These are phyloP conservation scores for Penicillium rolfsii DNA, from an alignment of 2,329 filamentous ascomycete species.

Conservation along the genomic window DNA sequence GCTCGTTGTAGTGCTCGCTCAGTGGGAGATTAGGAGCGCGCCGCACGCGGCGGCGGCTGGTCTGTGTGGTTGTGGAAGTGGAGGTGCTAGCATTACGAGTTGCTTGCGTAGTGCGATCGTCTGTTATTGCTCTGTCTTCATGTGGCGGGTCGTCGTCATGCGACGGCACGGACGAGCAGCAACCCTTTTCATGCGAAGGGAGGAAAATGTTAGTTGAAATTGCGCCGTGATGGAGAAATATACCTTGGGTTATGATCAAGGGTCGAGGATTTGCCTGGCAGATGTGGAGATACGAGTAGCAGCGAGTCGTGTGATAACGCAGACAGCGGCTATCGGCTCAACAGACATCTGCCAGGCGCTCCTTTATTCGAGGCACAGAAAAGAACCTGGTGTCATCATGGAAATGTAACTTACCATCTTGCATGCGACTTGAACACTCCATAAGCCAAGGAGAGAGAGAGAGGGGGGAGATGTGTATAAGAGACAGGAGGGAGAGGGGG, in stretches of 20 bases:
- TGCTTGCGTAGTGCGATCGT: slow-evolving; percentile 31
- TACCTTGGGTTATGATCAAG: neutral
- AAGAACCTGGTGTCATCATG: too few relatives aligned
- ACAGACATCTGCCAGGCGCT: slow-evolving; percentile 12
- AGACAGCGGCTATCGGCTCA: slow-evolving; percentile 8
- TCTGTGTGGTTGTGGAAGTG: slow-evolving; percentile 15
- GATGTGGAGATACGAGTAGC: slow-evolving; percentile 1
- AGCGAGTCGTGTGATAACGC: slow-evolving; percentile 3
- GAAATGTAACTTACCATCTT: slow-evolving; percentile 41
- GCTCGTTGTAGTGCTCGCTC: slow-evolving; percentile 69
- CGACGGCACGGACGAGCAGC: slow-evolving; percentile 44
- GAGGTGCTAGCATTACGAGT: slow-evolving; percentile 22
- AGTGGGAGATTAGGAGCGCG: slow-evolving; percentile 36
- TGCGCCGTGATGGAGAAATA: neutral
- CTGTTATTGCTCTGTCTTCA: slow-evolving; percentile 29
- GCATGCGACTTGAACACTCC: slow-evolving; percentile 30
- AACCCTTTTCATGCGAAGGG: slow-evolving; percentile 36
- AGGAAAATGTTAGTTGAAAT: slow-evolving; percentile 10
- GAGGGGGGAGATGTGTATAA: slow-evolving; percentile 8
- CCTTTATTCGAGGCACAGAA: neutral
- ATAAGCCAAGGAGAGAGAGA: slow-evolving; percentile 28
- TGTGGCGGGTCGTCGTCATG: slow-evolving; percentile 32
- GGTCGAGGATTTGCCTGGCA: neutral
- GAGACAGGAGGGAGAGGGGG: slow-evolving; percentile 2
- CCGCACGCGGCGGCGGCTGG: slow-evolving; percentile 20